Evolutionary conservation across 495 filamentous ascomycete species (phyloP).

Genomic region (Saxophila tyrrhenica): DNA sequence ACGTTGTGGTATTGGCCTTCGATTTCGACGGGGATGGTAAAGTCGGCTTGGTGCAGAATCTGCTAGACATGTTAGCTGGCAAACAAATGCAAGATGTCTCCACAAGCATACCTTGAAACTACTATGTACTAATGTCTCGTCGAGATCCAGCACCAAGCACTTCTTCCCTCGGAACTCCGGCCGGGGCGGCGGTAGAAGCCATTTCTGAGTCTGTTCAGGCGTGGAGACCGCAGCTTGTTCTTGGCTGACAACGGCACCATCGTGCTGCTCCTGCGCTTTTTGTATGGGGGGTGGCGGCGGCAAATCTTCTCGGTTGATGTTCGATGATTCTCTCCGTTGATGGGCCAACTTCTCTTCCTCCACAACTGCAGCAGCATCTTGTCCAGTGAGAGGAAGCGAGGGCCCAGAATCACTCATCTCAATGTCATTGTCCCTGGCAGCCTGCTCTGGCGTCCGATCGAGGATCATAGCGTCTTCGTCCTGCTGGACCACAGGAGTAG

Average conservation of each 20-base stretch:
- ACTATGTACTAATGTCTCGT: constrained; percentile 98
- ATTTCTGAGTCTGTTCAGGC: constrained; percentile 45
- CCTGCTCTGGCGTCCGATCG: constrained; percentile 36
- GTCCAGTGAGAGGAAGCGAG: constrained; percentile 26
- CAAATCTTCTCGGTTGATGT: constrained; percentile 21
- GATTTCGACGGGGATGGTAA: constrained; percentile 98
- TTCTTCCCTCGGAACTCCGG: constrained; percentile 76
- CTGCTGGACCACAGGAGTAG: constrained; percentile 26
- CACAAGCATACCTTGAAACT: constrained; percentile 76
- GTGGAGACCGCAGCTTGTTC: constrained; percentile 12
- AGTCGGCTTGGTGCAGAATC: constrained; percentile 97
- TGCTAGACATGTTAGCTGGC: constrained; percentile 31
- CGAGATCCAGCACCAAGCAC: constrained; percentile 88
- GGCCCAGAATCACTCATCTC: constrained; percentile 47
- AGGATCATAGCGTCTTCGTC: constrained; percentile 31
- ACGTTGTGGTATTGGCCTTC: constrained; percentile 99
- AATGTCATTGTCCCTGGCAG: constrained; percentile 45
- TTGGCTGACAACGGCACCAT: constrained; percentile 11
- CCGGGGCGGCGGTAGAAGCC: constrained; percentile 64
- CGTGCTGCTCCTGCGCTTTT: constrained; percentile 25
- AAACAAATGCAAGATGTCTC: neutral
- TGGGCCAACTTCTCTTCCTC: constrained; percentile 2
- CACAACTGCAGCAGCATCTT: constrained; percentile 23
- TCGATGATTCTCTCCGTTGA: constrained; percentile 1
- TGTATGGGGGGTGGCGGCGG: constrained; percentile 22